phyloP scores from a whole-genome alignment of 257 asterid species.

The Solanum raphanifolium region DNA sequence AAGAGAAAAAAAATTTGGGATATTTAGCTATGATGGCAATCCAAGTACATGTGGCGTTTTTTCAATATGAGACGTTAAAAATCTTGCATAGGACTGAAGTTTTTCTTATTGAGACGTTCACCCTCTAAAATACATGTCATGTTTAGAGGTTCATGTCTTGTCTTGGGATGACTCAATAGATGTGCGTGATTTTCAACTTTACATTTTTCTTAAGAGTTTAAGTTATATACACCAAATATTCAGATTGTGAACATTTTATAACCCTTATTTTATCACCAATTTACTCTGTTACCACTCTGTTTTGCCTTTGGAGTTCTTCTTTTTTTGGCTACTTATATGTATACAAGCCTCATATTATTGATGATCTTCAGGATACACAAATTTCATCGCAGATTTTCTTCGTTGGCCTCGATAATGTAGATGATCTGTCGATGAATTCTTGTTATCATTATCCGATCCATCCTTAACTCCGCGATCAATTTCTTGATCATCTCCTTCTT shows the following conservation, averaged over 20 bases:
- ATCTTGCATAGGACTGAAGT: background rate
- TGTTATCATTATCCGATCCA: background rate
- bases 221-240: background rate
- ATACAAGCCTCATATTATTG: background rate
- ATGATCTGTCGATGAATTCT: background rate
- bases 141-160: background rate
- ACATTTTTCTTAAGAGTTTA: background rate
- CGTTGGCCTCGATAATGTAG: background rate
- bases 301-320: background rate
- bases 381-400: background rate
- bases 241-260: background rate
- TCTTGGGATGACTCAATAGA: background rate
- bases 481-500: slow-evolving; percentile 7
- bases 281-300: background rate
- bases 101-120: background rate
- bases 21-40: background rate
- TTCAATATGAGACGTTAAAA: background rate
- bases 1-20: background rate
- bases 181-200: background rate
- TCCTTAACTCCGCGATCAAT: background rate
- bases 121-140: background rate
- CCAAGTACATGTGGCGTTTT: background rate
- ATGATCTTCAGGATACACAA: background rate
- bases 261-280: background rate
- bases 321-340: background rate